Evolutionary conservation across 768 basidiomycete genomes (phyloP).

Genomic region (Leucogyrophana mollusca): DNA sequence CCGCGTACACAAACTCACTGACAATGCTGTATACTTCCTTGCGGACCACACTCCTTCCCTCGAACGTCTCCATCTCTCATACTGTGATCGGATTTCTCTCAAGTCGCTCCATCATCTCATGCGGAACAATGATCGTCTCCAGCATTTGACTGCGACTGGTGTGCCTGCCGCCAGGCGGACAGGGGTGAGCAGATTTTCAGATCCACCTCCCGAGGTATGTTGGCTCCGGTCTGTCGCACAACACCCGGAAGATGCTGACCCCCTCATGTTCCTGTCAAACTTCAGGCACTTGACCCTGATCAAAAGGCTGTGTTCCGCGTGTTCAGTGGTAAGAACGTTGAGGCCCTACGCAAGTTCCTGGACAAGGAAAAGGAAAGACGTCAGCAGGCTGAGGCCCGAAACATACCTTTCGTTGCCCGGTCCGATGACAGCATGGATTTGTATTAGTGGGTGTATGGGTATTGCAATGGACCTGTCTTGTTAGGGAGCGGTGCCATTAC

Average conservation of each 20-base stretch:
- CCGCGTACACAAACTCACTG: conserved; percentile 79
- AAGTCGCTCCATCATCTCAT: conserved; percentile 73
- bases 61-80: conserved; percentile 82
- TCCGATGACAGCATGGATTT: conserved; percentile 65
- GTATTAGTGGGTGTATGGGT: conserved; percentile 36
- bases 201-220: conserved; percentile 62
- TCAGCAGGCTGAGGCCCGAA: conserved; percentile 55
- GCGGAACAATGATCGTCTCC: conserved; percentile 54
- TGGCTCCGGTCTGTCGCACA: not conserved
- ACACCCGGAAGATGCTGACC: not conserved
- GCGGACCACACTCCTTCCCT: conserved; percentile 68
- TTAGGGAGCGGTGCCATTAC: no score
- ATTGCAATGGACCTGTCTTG: no score
- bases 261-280: not conserved
- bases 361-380: conserved; percentile 65
- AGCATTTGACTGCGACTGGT: conserved; percentile 79
- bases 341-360: conserved; percentile 61
- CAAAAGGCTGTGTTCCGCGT: conserved; percentile 77
- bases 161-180: conserved; percentile 68
- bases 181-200: conserved; percentile 77
- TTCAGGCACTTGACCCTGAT: conserved; percentile 61
- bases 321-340: conserved; percentile 70
- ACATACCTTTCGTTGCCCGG: conserved; percentile 57
- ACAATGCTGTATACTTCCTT: conserved; percentile 76
- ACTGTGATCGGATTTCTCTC: conserved; percentile 80